Evolutionary conservation across 2,329 filamentous ascomycete genomes (phyloP), one percentile per base, ranked within the genome.

Genomic region (Diaporthe ilicicola): DNA sequence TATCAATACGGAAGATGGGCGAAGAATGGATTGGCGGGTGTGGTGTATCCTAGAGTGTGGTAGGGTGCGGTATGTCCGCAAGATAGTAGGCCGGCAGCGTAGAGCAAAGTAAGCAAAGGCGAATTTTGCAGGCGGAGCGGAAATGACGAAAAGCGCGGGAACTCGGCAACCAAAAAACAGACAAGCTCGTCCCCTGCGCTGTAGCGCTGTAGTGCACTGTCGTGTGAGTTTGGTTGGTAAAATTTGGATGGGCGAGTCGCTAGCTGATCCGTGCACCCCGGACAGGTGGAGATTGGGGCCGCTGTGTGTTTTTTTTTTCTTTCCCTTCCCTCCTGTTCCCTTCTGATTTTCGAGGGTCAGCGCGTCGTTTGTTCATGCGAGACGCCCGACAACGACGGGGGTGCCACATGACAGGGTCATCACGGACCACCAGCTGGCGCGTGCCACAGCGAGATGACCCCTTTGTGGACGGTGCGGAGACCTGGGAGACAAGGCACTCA

Each of bases 381-480:
- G 42, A 59, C 66, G 46, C 66, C 42, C 42, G n/a, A 48, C 17
- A 68, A 55, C 46, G 46, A 17, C 32, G 34, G 42, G 42, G 44
- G 32, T 37, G 46, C 67, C 67, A 37, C 70, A 53, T 67, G 67
- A 67, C 67, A 50, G 67, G 59, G 55, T 56, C 50, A 46, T 32
- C 59, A 65, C 66, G 34, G 55, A 34, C 54, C 64, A 34, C 42
- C 13, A 4, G 4, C 44, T 51, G 71, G 39, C 69, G 68, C 69
- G 71, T 71, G 69, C 64, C 19, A 19, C 55, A 15, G 10, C 56
- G 54, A 39, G 46, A 54, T 72, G 71, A 72, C 55, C 71, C 71
- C 46, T 59, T 39, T 32, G n/a, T 53, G 24, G 24, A 29, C 50
- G 13, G 32, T 56, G 32, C 32, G n/a, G 12, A 55, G 22, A 55